Conservation (phyloP, 108 stramenopile species). For the Nitzschia inconspicua region DNA sequence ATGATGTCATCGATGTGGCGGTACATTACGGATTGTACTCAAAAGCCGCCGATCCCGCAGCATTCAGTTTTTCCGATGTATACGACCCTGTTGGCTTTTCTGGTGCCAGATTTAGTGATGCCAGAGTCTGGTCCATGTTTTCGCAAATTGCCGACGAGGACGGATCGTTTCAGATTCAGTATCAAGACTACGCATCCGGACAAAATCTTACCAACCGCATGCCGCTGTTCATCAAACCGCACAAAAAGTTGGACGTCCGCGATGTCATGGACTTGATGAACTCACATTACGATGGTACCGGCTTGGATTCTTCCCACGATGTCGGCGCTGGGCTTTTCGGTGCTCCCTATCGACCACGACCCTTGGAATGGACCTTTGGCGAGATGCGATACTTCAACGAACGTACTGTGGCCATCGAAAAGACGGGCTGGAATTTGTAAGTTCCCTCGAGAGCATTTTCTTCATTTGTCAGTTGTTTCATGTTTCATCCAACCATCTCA, state of each 20-base stretch:
- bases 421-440: slow-evolving; percentile 75
- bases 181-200: slow-evolving; percentile 58
- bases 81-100: slow-evolving; percentile 58
- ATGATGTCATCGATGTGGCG: slow-evolving; percentile 63
- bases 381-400: slow-evolving; percentile 60
- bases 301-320: slow-evolving; percentile 47
- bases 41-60: slow-evolving; percentile 22
- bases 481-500: too few species aligned
- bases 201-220: slow-evolving; percentile 50
- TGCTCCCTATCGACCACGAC: slow-evolving; percentile 53
- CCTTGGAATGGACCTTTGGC: slow-evolving; percentile 44
- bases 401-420: slow-evolving; percentile 50
- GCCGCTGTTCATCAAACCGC: slow-evolving; percentile 64
- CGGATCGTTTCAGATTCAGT: slow-evolving; percentile 31
- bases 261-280: slow-evolving; percentile 58
- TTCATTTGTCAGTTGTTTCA: too few species aligned
- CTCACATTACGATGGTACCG: slow-evolving; percentile 65
- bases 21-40: slow-evolving; percentile 54
- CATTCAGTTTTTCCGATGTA: slow-evolving; percentile 61
- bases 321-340: slow-evolving; percentile 50
- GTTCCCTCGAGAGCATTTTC: too few species aligned
- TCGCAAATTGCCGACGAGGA: slow-evolving; percentile 28
- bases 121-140: slow-evolving; percentile 66
- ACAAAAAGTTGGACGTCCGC: slow-evolving; percentile 34
- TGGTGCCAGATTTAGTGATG: slow-evolving; percentile 61